These are phyloP conservation scores for Butyriboletus loyo DNA, from an alignment of 768 basidiomycete genomes.

Conservation along the genomic window DNA sequence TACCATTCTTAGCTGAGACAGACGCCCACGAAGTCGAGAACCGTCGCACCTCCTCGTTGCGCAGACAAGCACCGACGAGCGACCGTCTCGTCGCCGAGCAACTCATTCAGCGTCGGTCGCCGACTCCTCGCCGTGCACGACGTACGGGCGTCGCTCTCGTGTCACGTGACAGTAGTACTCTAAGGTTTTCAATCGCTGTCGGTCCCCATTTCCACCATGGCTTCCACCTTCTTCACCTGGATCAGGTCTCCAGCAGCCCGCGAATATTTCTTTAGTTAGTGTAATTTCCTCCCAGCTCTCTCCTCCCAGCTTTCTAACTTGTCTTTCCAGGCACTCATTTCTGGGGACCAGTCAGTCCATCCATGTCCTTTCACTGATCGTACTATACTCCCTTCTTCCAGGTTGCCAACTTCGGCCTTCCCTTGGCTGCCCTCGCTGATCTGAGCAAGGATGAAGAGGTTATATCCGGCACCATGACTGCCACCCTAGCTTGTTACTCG, in stretches of 20 bases:
- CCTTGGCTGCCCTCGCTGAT: slow-evolving; percentile 89
- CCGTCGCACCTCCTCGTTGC: not conserved
- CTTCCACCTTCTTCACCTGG: slow-evolving; percentile 87
- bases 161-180: slow-evolving; percentile 11
- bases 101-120: not conserved
- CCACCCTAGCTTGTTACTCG: slow-evolving; percentile 89
- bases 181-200: not conserved
- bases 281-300: not conserved
- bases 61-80: not conserved
- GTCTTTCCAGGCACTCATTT: slow-evolving; percentile 80
- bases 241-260: slow-evolving; percentile 86
- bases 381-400: slow-evolving; percentile 30
- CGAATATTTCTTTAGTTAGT: slow-evolving; percentile 93
- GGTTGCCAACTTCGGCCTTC: slow-evolving; percentile 99
- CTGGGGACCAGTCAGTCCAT: slow-evolving; percentile 86
- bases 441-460: slow-evolving; percentile 91
- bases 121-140: no score
- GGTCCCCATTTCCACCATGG: slow-evolving; percentile 44
- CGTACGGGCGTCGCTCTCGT: no score
- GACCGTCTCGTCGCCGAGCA: not conserved
- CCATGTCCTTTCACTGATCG: not conserved
- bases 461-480: slow-evolving; percentile 97
- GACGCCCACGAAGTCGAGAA: not conserved
- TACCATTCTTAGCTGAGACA: slow-evolving; percentile 34
- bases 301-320: slow-evolving; percentile 16